A percentile compares a stretch with the other conserved stretches of the same genome.
Evolutionary conservation across 257 asterid species (phyloP).

Genomic region (Petrea volubilis): DNA sequence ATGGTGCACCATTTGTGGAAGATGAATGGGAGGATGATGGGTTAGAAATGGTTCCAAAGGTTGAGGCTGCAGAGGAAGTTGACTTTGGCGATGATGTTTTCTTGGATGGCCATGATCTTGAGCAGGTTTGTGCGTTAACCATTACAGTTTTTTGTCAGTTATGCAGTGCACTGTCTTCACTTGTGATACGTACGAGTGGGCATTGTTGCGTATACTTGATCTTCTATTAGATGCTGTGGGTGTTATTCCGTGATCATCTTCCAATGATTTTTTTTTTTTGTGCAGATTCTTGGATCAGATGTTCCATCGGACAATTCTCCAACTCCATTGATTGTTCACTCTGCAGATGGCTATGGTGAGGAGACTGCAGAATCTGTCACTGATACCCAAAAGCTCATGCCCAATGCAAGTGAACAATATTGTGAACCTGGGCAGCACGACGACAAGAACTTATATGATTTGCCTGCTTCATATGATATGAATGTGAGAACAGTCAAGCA

Average conservation of each 20-base stretch:
- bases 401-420: conserved; percentile 32
- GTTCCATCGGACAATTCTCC: conserved; percentile 39
- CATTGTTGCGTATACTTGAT: background rate
- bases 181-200: too few relatives aligned
- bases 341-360: conserved; percentile 44
- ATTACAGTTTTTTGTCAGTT: background rate
- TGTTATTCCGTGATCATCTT: background rate
- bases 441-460: conserved; percentile 34
- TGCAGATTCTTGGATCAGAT: conserved; percentile 72
- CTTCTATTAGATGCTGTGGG: background rate
- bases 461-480: conserved; percentile 42
- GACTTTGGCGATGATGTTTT: conserved; percentile 54
- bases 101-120: conserved; percentile 73
- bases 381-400: conserved; percentile 33
- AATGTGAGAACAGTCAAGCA: conserved; percentile 57
- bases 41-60: conserved; percentile 43
- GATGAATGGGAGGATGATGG: conserved; percentile 92
- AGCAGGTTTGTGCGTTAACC: conserved; percentile 57
- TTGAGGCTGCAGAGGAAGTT: conserved; percentile 58
- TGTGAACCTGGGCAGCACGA: conserved; percentile 41
- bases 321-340: conserved; percentile 35
- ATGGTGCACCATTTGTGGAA: conserved; percentile 89
- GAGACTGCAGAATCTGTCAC: conserved; percentile 43
- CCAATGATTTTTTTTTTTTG: conserved; percentile 2
- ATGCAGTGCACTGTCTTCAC: too few relatives aligned